Percentiles rank a stretch among this genome's conserved stretches.
phyloP scores from a whole-genome alignment of 306 rosid genomes.

The Senna siamea region DNA sequence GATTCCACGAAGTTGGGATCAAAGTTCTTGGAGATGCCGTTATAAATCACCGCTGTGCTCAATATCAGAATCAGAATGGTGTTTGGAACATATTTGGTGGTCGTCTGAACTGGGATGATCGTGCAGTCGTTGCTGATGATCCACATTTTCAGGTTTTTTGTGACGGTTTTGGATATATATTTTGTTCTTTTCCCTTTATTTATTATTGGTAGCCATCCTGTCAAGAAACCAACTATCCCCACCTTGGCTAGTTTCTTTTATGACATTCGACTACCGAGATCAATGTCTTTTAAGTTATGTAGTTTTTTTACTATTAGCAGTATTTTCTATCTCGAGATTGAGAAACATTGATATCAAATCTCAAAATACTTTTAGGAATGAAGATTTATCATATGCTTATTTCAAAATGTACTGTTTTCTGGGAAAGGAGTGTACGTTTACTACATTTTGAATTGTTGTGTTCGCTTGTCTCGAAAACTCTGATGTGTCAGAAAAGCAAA shows the following conservation, averaged over 20 bases:
- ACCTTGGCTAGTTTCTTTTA: background rate
- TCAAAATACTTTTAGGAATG: background rate
- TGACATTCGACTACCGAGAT: background rate
- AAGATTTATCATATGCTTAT: conserved; percentile 5
- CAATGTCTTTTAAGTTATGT: conserved; percentile 3
- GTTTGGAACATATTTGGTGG: conserved; percentile 92
- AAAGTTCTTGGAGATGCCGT: conserved; percentile 87
- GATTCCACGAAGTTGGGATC: conserved; percentile 68
- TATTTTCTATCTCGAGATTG: conserved; percentile 15
- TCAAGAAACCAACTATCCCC: background rate
- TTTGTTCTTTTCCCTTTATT: conserved; percentile 3
- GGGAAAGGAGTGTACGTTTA: background rate
- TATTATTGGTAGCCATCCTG: conserved; percentile 19
- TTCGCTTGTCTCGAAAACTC: no score
- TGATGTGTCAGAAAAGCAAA: no score
- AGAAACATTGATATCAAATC: conserved; percentile 19
- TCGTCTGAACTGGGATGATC: conserved; percentile 80
- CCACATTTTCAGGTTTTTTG: conserved; percentile 87
- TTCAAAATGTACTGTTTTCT: background rate
- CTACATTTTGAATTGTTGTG: no score
- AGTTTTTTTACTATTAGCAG: background rate
- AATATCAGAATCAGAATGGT: conserved; percentile 75
- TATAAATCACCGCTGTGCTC: conserved; percentile 92
- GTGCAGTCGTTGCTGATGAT: conserved; percentile 85
- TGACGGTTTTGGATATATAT: conserved; percentile 1